Evolutionary conservation across 1,284 basidiomycete species (phyloP).

Genomic region (Puccinia sorghi): DNA sequence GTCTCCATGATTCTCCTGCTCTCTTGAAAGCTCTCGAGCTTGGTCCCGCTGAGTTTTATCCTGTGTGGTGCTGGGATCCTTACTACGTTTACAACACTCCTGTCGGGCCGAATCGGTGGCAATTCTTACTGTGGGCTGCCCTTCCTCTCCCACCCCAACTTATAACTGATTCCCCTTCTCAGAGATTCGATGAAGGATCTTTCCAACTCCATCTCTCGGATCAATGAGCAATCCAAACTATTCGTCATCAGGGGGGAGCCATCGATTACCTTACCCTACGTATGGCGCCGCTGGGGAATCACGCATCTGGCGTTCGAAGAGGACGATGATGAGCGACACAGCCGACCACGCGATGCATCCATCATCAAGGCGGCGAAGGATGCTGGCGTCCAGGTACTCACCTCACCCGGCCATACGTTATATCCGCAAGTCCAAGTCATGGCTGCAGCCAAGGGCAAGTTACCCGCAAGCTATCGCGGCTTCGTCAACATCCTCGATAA

Average conservation of each 20-base stretch:
- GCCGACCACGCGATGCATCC: conserved; percentile 54
- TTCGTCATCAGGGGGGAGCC: conserved; percentile 63
- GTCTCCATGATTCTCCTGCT: conserved; percentile 63
- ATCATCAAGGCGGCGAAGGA: conserved; percentile 56
- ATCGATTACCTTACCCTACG: conserved; percentile 59
- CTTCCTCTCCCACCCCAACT: neutral
- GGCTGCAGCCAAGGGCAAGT: neutral
- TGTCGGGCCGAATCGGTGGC: conserved; percentile 62
- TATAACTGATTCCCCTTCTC: neutral
- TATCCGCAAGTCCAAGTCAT: conserved; percentile 57
- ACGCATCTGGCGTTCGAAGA: conserved; percentile 62
- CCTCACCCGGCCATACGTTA: conserved; percentile 60
- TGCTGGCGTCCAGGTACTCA: conserved; percentile 58
- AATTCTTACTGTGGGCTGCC: conserved; percentile 60
- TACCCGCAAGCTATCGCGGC: conserved; percentile 53
- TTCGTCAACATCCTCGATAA: conserved; percentile 55
- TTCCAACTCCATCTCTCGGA: conserved; percentile 59
- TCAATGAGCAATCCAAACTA: conserved; percentile 61
- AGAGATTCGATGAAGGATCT: conserved; percentile 55
- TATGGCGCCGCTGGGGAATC: conserved; percentile 62
- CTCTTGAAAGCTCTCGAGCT: conserved; percentile 60
- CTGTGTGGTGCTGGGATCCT: conserved; percentile 59
- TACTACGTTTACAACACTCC: conserved; percentile 61
- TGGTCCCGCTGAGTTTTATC: conserved; percentile 60
- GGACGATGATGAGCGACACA: conserved; percentile 55